Conservation (phyloP, 176 grass and related monocot species). For the Carex scoparia region DNA sequence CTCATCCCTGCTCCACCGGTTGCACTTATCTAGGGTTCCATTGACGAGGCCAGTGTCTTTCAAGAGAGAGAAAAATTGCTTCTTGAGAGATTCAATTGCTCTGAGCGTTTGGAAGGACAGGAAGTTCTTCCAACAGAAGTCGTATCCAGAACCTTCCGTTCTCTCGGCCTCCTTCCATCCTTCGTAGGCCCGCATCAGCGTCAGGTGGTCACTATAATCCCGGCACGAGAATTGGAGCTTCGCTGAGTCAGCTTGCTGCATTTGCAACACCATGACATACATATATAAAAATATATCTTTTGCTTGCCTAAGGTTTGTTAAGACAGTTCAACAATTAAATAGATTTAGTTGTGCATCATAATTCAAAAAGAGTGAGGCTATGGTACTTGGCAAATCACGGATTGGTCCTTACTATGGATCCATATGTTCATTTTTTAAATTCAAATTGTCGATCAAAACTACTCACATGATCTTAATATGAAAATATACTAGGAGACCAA, state of each 20-base stretch:
- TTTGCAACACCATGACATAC: conserved; percentile 13
- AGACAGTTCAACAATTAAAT: not conserved
- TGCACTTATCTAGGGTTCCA: conserved; percentile 61
- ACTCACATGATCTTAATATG: too few relatives aligned
- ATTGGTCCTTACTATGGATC: too few relatives aligned
- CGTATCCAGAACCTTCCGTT: conserved; percentile 74
- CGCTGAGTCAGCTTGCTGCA: conserved; percentile 89
- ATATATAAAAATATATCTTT: not conserved
- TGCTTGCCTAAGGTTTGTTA: not conserved
- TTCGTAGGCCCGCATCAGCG: conserved; percentile 77
- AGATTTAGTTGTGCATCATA: not conserved
- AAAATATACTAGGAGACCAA: too few relatives aligned
- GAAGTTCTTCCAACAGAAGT: conserved; percentile 99
- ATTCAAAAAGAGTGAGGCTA: not conserved
- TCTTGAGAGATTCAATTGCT: conserved; percentile 83
- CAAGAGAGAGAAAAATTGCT: conserved; percentile 79
- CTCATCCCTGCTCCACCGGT: conserved; percentile 88
- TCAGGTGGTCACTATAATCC: conserved; percentile 90
- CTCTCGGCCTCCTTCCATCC: conserved; percentile 95
- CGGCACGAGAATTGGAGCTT: conserved; percentile 84
- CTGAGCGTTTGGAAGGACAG: conserved; percentile 88
- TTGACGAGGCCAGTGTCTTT: conserved; percentile 86
- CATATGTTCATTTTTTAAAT: too few relatives aligned
- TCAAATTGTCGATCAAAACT: too few relatives aligned
- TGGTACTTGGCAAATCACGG: too few relatives aligned